phyloP scores from a whole-genome alignment of 495 filamentous ascomycete species.

The Aspergillus indologenus region DNA sequence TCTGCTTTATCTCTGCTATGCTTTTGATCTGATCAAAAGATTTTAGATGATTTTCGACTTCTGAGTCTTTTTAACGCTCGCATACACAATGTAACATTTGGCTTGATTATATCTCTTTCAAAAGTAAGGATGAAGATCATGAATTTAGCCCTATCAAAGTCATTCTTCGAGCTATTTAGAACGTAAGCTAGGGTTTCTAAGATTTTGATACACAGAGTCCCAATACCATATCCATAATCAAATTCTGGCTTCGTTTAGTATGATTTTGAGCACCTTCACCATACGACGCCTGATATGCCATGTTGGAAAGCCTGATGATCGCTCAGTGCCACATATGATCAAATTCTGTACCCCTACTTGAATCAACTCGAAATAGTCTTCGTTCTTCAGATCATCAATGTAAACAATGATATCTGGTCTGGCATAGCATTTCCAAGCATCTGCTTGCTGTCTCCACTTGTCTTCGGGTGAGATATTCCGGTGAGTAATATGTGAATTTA shows the following conservation, averaged over 20 bases:
- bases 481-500: neutral
- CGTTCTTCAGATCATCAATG: neutral
- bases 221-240: neutral
- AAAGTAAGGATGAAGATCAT: neutral
- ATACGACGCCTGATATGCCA: neutral
- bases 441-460: neutral
- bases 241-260: neutral
- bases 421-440: neutral
- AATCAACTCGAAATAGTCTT: neutral
- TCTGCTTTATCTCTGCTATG: neutral
- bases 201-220: neutral
- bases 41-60: neutral
- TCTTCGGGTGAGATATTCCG: neutral
- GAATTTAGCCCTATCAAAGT: neutral
- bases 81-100: neutral
- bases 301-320: neutral
- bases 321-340: neutral
- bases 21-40: neutral
- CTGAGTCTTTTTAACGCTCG: neutral
- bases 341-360: neutral
- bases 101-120: neutral
- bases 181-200: neutral
- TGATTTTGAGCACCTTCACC: neutral
- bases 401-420: neutral
- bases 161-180: neutral